A percentile compares a stretch with the other conserved stretches of the same genome.
phyloP scores from a whole-genome alignment of 139 green algal genomes.

The Coelastrella sp. region DNA sequence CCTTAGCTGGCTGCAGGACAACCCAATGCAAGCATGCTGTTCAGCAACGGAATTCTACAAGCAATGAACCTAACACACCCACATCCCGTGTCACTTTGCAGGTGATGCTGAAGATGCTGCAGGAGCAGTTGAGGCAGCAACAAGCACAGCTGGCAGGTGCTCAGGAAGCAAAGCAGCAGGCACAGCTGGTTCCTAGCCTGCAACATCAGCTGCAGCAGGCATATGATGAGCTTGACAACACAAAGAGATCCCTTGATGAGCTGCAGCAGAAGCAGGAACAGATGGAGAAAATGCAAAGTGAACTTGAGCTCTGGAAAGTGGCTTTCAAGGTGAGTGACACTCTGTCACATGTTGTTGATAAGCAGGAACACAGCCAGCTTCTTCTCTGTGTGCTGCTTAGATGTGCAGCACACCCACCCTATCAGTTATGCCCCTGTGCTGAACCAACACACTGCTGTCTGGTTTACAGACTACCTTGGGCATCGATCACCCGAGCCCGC shows the following conservation, averaged over 20 bases:
- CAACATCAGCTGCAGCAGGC: conserved; percentile 2
- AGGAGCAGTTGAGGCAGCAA: conserved; percentile 27
- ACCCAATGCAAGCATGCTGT: too few species aligned
- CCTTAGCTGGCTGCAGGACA: too few species aligned
- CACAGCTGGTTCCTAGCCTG: conserved; percentile 4
- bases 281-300: conserved; percentile 1
- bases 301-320: conserved; percentile 33
- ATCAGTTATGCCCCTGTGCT: too few species aligned
- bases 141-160: conserved; percentile 13
- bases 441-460: too few species aligned
- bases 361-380: neutral
- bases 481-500: conserved; percentile 39
- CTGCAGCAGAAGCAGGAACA: neutral
- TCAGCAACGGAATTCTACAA: too few species aligned
- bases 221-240: neutral
- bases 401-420: too few species aligned
- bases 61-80: neutral
- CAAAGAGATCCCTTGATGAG: neutral
- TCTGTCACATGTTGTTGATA: neutral
- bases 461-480: conserved; percentile 9
- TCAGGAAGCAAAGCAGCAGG: conserved; percentile 5
- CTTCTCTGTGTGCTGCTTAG: neutral
- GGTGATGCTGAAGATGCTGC: conserved; percentile 14
- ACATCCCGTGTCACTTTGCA: neutral
- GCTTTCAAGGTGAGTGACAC: conserved; percentile 38